A percentile compares a stretch with the other conserved stretches of the same genome.
Conservation (phyloP, 257 asterid species). For the Mentha longifolia region DNA sequence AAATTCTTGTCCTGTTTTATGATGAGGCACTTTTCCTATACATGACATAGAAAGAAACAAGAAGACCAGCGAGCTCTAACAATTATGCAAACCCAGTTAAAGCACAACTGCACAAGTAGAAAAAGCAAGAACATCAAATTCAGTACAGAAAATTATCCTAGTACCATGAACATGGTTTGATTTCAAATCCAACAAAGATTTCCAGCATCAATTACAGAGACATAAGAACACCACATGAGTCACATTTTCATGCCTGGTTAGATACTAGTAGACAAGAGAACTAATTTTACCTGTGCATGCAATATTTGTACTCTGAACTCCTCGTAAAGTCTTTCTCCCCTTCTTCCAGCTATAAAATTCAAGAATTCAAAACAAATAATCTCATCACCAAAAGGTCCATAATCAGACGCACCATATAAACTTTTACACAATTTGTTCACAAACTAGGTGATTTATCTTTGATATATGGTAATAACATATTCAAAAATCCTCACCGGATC, state of each 20-base stretch:
- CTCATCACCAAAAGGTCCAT: conserved; percentile 18
- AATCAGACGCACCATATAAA: conserved; percentile 7
- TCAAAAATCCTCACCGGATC: conserved; percentile 73
- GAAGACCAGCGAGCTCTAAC: conserved; percentile 19
- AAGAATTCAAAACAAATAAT: conserved; percentile 34
- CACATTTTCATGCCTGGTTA: not conserved
- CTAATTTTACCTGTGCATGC: conserved; percentile 83
- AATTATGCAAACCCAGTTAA: not conserved
- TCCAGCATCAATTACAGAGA: conserved; percentile 12
- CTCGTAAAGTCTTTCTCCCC: conserved; percentile 85
- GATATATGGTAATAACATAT: conserved; percentile 10
- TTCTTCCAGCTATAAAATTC: conserved; percentile 72
- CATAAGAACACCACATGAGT: not conserved
- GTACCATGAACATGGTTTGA: not conserved
- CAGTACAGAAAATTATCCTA: not conserved
- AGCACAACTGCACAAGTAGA: conserved; percentile 1
- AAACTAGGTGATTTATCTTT: conserved; percentile 8
- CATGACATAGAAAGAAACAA: not conserved
- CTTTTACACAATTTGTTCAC: not conserved
- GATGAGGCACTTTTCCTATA: not conserved
- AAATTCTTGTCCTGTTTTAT: not conserved
- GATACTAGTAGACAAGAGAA: not conserved
- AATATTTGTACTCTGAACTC: conserved; percentile 88
- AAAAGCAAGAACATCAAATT: not conserved
- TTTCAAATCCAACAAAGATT: conserved; percentile 6